phyloP scores from a whole-genome alignment of 2,329 filamentous ascomycete genomes.

The Rachicladosporium sp. region DNA sequence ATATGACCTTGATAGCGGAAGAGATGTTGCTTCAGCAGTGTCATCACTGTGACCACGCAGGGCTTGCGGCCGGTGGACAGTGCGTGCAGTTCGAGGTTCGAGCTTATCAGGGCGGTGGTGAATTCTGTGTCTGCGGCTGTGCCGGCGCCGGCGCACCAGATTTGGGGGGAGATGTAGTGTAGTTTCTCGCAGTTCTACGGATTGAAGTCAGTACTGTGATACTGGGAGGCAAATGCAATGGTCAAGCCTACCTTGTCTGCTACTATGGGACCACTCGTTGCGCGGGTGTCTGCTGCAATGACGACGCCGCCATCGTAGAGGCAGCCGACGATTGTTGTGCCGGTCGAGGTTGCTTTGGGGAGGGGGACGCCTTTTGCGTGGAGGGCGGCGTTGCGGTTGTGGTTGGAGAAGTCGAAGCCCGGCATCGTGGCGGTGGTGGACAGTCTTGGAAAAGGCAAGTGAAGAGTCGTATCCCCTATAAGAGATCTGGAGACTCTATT shows the following conservation, averaged over 20 bases:
- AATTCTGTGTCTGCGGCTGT: conserved; percentile 98
- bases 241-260: conserved; percentile 66
- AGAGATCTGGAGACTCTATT: no score
- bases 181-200: conserved; percentile 91
- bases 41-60: conserved; percentile 98
- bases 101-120: conserved; percentile 96
- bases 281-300: conserved; percentile 95
- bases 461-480: conserved; percentile 17
- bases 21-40: conserved; percentile 96
- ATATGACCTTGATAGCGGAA: conserved; percentile 98
- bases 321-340: conserved; percentile 96
- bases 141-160: conserved; percentile 97
- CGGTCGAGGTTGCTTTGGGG: conserved; percentile 95
- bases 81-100: conserved; percentile 92
- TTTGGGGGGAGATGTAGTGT: conserved; percentile 95
- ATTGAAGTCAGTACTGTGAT: conserved; percentile 4
- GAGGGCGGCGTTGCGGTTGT: conserved; percentile 95
- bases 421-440: conserved; percentile 48
- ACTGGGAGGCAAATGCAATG: not conserved
- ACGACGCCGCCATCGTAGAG: conserved; percentile 95
- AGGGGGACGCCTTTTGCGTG: conserved; percentile 88
- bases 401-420: conserved; percentile 99
- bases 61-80: conserved; percentile 93
- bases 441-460: conserved; percentile 19
- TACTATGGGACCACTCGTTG: conserved; percentile 92